Evolutionary conservation across 345 rosid species (phyloP).

Genomic region (Erucastrum elatum): DNA sequence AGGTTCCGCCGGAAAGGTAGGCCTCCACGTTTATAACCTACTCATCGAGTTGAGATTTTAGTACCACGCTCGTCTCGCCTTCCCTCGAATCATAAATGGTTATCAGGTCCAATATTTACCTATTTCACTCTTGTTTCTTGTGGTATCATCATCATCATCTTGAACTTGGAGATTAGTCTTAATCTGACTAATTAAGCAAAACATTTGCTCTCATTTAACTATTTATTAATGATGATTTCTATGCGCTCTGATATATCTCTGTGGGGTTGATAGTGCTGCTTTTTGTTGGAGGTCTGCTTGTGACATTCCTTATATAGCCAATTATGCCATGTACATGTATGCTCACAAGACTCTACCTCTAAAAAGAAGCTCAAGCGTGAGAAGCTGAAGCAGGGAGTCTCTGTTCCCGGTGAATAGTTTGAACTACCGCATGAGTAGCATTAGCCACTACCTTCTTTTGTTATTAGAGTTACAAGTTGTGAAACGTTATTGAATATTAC

Average conservation of each 20-base stretch:
- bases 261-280: too few species aligned
- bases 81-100: background rate
- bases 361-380: conserved; percentile 83
- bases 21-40: background rate
- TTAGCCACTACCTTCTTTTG: background rate
- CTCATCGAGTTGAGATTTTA: background rate
- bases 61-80: background rate
- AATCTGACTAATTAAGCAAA: background rate
- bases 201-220: background rate
- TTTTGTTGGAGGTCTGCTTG: too few species aligned
- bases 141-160: background rate
- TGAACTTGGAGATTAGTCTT: background rate
- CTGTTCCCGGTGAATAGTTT: conserved; percentile 67
- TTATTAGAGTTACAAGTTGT: background rate
- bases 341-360: conserved; percentile 33
- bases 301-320: too few species aligned
- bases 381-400: conserved; percentile 68
- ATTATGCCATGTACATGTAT: too few species aligned
- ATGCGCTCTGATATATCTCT: background rate
- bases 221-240: background rate
- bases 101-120: background rate
- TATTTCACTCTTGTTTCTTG: background rate
- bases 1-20: conserved; percentile 35
- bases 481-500: background rate
- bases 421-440: too few species aligned